Percentiles rank a stretch among this genome's conserved stretches.
Evolutionary conservation across 768 basidiomycete species (phyloP).

Genomic region (Mycena belliarum): DNA sequence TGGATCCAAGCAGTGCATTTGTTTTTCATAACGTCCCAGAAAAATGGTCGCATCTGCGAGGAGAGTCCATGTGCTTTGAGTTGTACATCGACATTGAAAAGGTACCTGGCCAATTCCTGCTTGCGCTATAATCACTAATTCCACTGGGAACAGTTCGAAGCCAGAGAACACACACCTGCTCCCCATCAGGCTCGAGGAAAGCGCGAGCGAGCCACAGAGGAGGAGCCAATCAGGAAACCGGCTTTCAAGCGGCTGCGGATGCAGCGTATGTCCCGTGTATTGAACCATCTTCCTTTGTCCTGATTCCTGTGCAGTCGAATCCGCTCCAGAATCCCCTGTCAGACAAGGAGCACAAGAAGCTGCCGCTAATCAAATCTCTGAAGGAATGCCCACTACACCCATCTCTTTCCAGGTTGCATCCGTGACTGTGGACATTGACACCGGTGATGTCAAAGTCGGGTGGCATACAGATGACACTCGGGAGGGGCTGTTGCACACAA

Average conservation of each 20-base stretch:
- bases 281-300: too few species aligned
- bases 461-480: neutral
- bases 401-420: neutral
- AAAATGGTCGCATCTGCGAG: neutral
- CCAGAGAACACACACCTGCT: neutral
- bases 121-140: neutral
- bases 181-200: too few species aligned
- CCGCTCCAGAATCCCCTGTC: neutral
- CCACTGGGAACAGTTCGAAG: too few species aligned
- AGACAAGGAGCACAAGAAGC: too few species aligned
- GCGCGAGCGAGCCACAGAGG: too few species aligned
- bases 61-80: neutral
- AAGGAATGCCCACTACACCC: neutral
- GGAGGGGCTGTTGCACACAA: neutral
- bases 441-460: neutral
- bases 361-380: neutral
- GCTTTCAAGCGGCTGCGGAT: neutral
- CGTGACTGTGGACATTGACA: neutral
- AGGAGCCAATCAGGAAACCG: too few species aligned
- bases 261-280: too few species aligned
- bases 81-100: neutral
- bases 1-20: neutral
- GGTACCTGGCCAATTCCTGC: neutral
- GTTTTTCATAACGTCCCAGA: neutral
- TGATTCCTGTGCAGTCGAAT: too few species aligned